These are phyloP conservation scores for Wallacemonas sp. DNA, from an alignment of 208 protist species.

Conservation along the genomic window DNA sequence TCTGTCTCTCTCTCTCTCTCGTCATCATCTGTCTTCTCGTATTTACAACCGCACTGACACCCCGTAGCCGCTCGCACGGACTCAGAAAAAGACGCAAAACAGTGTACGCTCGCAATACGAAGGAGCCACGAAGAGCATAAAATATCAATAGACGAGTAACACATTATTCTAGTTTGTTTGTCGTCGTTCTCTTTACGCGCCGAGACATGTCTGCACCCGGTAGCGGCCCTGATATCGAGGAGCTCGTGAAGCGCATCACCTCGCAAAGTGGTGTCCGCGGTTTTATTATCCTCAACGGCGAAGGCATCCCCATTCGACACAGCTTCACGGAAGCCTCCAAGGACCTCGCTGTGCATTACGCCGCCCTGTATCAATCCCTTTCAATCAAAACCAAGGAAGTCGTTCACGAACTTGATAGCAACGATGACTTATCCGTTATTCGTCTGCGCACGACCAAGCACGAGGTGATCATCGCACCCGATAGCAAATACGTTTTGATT, in stretches of 20 bases:
- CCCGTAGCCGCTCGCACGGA: too few species aligned
- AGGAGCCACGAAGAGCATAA: too few species aligned
- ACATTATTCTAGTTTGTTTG: too few species aligned
- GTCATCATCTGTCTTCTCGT: too few species aligned
- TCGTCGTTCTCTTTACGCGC: too few species aligned
- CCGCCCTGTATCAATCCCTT: slow-evolving; percentile 93
- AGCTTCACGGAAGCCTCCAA: slow-evolving; percentile 90
- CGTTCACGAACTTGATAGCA: slow-evolving; percentile 93
- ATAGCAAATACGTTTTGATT: slow-evolving; percentile 90
- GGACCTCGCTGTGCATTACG: slow-evolving; percentile 92
- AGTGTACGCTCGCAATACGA: too few species aligned
- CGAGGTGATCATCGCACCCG: slow-evolving; percentile 96
- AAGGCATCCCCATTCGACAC: slow-evolving; percentile 94
- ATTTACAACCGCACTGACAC: too few species aligned
- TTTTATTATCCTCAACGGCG: slow-evolving; percentile 95
- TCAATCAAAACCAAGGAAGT: slow-evolving; percentile 89
- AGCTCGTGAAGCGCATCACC: slow-evolving; percentile 96
- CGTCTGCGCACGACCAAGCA: slow-evolving; percentile 94
- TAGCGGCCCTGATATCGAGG: slow-evolving; percentile 92
- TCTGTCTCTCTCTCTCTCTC: too few species aligned
- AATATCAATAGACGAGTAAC: too few species aligned
- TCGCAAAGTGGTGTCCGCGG: slow-evolving; percentile 93
- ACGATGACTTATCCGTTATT: slow-evolving; percentile 95
- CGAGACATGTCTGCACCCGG: slow-evolving; percentile 69
- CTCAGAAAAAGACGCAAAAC: too few species aligned